These are phyloP conservation scores for Luvunga scandens DNA, from an alignment of 345 rosid genomes.

Conservation along the genomic window DNA sequence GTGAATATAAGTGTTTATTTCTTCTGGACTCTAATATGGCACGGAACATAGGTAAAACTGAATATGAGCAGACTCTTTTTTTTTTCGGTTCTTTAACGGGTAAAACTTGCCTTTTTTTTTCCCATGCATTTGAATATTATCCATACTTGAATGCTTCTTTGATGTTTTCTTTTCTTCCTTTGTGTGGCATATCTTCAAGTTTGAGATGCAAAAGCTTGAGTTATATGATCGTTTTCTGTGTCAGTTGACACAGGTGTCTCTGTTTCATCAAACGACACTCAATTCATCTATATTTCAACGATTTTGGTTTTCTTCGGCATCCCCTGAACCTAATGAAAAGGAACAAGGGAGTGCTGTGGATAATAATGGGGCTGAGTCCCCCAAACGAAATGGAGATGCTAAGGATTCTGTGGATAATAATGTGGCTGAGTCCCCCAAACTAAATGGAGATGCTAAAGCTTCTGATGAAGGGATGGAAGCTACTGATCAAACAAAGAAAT, in stretches of 20 bases:
- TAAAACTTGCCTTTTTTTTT: not conserved
- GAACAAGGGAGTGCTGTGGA: conserved; percentile 33
- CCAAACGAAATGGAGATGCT: conserved; percentile 29
- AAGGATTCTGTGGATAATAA: conserved; percentile 20
- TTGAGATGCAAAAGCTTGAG: not conserved
- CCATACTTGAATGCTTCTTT: not conserved
- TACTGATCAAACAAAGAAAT: conserved; percentile 28
- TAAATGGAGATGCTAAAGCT: conserved; percentile 28
- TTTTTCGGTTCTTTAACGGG: not conserved
- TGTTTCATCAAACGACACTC: conserved; percentile 36
- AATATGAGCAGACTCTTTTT: not conserved
- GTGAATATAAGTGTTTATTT: not conserved
- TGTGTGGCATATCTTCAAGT: not conserved
- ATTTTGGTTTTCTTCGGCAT: conserved; percentile 64
- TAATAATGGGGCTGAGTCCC: conserved; percentile 20
- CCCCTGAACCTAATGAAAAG: conserved; percentile 48
- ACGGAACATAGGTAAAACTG: not conserved
- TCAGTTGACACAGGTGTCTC: conserved; percentile 50
- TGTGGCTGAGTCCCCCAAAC: conserved; percentile 24
- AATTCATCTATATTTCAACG: conserved; percentile 37
- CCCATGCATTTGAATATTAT: not conserved
- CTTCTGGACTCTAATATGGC: not conserved
- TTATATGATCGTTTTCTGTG: conserved; percentile 1
- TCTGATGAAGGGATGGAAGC: conserved; percentile 19
- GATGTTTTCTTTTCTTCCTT: not conserved